Percentiles rank a stretch among this genome's conserved stretches.
These are phyloP conservation scores for Jimgerdemannia lactiflua DNA, from an alignment of 192 early-diverging fungal genomes.

Conservation along the genomic window DNA sequence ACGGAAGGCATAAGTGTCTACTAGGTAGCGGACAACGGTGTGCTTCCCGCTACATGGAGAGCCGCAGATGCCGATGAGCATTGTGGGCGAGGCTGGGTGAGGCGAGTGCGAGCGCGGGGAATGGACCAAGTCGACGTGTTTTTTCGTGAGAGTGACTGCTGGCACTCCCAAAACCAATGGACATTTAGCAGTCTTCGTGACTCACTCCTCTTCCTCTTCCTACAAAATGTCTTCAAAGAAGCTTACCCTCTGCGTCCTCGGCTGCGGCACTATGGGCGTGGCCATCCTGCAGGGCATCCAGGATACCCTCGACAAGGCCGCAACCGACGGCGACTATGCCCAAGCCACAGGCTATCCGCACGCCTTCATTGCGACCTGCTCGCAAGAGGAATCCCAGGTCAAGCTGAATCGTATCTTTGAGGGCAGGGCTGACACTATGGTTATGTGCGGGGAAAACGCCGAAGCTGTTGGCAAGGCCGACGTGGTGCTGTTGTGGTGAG, in stretches of 20 bases:
- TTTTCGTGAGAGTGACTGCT: background rate
- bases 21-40: conserved; percentile 57
- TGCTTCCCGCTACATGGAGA: conserved; percentile 65
- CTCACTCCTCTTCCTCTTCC: background rate
- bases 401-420: background rate
- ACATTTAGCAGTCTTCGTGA: background rate
- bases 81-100: conserved; percentile 16
- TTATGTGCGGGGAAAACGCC: conserved; percentile 36
- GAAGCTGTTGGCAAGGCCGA: conserved; percentile 34
- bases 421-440: conserved; percentile 1
- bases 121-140: no score
- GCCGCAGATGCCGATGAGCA: conserved; percentile 75
- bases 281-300: conserved; percentile 48
- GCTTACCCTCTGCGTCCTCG: conserved; percentile 36
- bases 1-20: conserved; percentile 45
- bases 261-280: conserved; percentile 54
- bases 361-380: conserved; percentile 44
- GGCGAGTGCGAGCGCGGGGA: no score
- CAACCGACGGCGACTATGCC: conserved; percentile 8
- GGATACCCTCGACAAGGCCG: conserved; percentile 21
- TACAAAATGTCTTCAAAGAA: background rate
- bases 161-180: no score
- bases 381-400: conserved; percentile 32
- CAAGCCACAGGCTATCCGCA: conserved; percentile 21
- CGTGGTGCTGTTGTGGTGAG: conserved; percentile 44